A percentile compares a stretch with the other conserved stretches of the same genome.
phyloP scores from a whole-genome alignment of 352 stramenopile genomes.

The Phytophthora pini region DNA sequence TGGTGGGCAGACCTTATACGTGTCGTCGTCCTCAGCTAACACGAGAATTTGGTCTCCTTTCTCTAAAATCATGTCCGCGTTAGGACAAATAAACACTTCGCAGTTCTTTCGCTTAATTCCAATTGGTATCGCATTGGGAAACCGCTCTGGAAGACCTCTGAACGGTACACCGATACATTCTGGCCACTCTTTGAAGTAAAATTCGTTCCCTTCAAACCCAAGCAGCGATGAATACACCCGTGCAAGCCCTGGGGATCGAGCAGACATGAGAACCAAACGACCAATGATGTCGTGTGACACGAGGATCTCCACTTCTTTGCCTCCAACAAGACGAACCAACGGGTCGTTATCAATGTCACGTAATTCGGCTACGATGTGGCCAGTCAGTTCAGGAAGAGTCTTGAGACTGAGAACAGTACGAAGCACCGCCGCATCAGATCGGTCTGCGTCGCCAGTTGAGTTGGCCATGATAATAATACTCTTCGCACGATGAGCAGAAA shows the following conservation, averaged over 20 bases:
- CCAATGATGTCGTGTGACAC: conserved; percentile 91
- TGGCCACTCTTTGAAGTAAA: conserved; percentile 91
- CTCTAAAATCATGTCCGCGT: conserved; percentile 36
- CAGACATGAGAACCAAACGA: conserved; percentile 85
- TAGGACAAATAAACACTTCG: conserved; percentile 64
- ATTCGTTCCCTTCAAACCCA: conserved; percentile 89
- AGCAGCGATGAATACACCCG: conserved; percentile 68
- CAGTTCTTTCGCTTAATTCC: conserved; percentile 69
- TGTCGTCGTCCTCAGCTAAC: conserved; percentile 88
- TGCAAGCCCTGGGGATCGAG: conserved; percentile 76
- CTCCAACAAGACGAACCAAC: conserved; percentile 76
- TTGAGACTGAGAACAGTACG: conserved; percentile 84
- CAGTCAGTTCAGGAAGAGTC: conserved; percentile 63
- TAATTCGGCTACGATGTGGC: conserved; percentile 87
- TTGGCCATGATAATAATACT: conserved; percentile 86
- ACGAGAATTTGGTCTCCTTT: conserved; percentile 79
- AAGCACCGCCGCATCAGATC: conserved; percentile 78
- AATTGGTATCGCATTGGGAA: conserved; percentile 82
- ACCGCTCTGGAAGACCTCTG: conserved; percentile 62
- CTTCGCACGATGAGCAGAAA: conserved; percentile 71
- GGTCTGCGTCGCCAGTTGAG: conserved; percentile 74
- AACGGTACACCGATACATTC: conserved; percentile 77
- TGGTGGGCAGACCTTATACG: conserved; percentile 72
- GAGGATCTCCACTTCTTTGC: conserved; percentile 80
- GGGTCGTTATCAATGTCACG: conserved; percentile 89